Evolutionary conservation across 306 rosid species (phyloP), one percentile per base, ranked within the genome.

Genomic region (Lathyrus tuberosus): DNA sequence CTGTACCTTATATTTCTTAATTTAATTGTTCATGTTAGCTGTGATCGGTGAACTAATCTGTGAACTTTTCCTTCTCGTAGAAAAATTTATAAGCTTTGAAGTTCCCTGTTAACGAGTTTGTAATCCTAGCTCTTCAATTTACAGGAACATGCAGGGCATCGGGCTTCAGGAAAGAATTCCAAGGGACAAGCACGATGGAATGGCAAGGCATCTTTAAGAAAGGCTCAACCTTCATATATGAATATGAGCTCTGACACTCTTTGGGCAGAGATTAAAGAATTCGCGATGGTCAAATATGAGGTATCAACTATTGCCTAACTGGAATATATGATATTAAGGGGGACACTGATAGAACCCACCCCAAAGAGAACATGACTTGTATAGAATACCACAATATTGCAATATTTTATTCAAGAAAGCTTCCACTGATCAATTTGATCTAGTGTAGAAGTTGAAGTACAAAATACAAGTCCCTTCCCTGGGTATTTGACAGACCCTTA

Each of bases 231-330:
- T 49, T 82, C 84, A 38, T 86, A 79, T 71, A 69, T 84, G 83
- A 82, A 66, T 82, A 72, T 87, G 71, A 91, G 91, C 88, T 88
- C 97, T 24, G 95, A 95, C 62, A 71, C 84, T 58, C 86, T 95
- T 12, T 95, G 97, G 99, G 78, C 84, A 38, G 97, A 89, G 64
- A 80, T 95, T 82, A 75, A 85, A 79, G 87, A 84, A 79, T 95
- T 95, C 56, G 86, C 97, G 30, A 86, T 72, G 73, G 79, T 87
- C 74, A 95, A 95, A 73, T 95, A 87, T 65, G 87, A 87, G 99
- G 99, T 95, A 86, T 57, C 42, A 37, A 35, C 67, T 75, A 61
- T 75, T 67, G 20, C 49, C 11, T 30, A 53, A 65, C 59, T 7
- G 61, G 40, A 62, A 40, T 28, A 54, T 61, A 14, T 70, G 57